Conservation (phyloP, 371 early-diverging fungal genomes). For the Gilbertella persicaria region DNA sequence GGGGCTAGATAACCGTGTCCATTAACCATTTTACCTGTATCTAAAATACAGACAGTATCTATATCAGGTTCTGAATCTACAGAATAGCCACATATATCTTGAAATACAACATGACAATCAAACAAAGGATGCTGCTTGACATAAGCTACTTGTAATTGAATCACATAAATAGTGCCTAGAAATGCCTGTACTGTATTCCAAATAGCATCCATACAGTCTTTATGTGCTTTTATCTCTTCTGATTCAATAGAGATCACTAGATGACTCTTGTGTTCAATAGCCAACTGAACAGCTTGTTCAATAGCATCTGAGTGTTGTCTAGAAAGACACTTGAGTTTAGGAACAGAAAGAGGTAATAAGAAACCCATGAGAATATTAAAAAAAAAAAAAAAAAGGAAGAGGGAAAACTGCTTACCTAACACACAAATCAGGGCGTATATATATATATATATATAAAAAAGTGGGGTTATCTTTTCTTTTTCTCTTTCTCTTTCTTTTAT, state of each 20-base stretch:
- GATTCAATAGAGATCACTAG: slow-evolving; percentile 16
- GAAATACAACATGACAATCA: slow-evolving; percentile 37
- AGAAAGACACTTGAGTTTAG: slow-evolving; percentile 1
- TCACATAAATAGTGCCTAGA: slow-evolving; percentile 34
- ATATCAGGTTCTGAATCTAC: slow-evolving; percentile 23
- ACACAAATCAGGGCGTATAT: no score
- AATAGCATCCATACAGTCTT: slow-evolving; percentile 14
- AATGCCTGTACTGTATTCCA: slow-evolving; percentile 41
- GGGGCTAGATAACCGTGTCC: no score
- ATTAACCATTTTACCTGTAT: slow-evolving; percentile 15
- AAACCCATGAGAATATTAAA: no score
- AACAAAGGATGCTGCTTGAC: slow-evolving; percentile 30
- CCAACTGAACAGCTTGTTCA: slow-evolving; percentile 7
- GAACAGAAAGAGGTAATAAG: slow-evolving; percentile 10
- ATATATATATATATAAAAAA: background rate
- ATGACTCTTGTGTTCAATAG: slow-evolving; percentile 6
- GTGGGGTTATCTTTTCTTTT: background rate
- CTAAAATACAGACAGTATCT: slow-evolving; percentile 13
- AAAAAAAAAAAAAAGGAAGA: background rate
- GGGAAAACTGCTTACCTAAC: background rate
- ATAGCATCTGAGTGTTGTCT: slow-evolving; percentile 6
- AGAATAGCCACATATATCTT: slow-evolving; percentile 34
- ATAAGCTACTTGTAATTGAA: slow-evolving; percentile 31
- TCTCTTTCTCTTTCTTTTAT: slow-evolving; percentile 6
- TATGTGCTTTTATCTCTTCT: slow-evolving; percentile 16